Conservation (phyloP, 805 yeast genomes). For the Ogataea sp. region DNA sequence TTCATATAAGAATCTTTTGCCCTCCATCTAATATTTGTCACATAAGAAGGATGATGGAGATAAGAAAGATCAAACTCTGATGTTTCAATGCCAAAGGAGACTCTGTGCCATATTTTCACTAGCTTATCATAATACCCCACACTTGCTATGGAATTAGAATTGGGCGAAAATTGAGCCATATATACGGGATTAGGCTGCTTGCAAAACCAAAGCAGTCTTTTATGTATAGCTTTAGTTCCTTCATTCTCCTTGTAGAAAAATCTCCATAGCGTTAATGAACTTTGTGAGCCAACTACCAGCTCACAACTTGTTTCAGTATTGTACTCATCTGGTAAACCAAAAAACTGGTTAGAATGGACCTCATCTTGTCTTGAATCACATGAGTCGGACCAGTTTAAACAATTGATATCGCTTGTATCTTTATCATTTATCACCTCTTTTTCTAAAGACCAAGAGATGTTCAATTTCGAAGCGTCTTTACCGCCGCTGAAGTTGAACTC, state of each 20-base stretch:
- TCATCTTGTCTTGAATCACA: slow-evolving; percentile 22
- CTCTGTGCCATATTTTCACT: slow-evolving; percentile 73
- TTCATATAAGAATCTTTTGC: slow-evolving; percentile 2
- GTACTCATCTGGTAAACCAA: slow-evolving; percentile 25
- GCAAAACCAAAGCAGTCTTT: slow-evolving; percentile 35
- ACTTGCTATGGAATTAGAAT: slow-evolving; percentile 59
- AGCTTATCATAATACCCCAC: slow-evolving; percentile 54
- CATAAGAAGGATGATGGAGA: slow-evolving; percentile 53
- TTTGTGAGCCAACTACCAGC: slow-evolving; percentile 49
- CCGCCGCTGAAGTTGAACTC: slow-evolving; percentile 26
- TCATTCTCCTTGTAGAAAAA: slow-evolving; percentile 21
- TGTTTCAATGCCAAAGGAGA: slow-evolving; percentile 56
- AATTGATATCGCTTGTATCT: slow-evolving; percentile 19
- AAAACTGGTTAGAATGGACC: slow-evolving; percentile 15
- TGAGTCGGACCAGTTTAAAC: slow-evolving; percentile 28
- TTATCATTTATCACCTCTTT: slow-evolving; percentile 12
- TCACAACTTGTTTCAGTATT: slow-evolving; percentile 37
- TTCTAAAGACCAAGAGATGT: slow-evolving; percentile 25
- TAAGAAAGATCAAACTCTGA: slow-evolving; percentile 62
- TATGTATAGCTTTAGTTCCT: slow-evolving; percentile 11
- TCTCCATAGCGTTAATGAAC: slow-evolving; percentile 45
- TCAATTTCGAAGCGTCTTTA: slow-evolving; percentile 21
- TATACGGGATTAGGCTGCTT: slow-evolving; percentile 56
- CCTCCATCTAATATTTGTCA: slow-evolving; percentile 56
- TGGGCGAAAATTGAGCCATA: slow-evolving; percentile 52